Conservation (phyloP, 2,329 filamentous ascomycete genomes). For the Thermothelomyces thermophilus region DNA sequence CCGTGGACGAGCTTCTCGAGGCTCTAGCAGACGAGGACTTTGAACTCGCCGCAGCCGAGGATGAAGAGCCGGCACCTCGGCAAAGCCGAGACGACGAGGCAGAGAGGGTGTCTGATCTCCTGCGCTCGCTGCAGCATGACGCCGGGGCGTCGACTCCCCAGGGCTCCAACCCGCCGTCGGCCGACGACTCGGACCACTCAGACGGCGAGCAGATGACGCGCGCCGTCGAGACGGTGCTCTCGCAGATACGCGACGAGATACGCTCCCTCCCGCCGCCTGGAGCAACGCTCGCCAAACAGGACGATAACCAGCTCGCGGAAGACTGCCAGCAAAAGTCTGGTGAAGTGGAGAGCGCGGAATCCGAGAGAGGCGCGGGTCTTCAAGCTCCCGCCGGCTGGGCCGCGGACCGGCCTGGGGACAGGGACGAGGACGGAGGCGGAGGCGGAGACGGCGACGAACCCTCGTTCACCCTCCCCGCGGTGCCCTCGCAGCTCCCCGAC, state of each 20-base stretch:
- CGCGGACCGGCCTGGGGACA: too few relatives aligned
- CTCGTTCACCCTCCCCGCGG: slow-evolving; percentile 39
- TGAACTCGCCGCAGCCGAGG: slow-evolving; percentile 16
- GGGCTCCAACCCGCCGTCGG: slow-evolving; percentile 8
- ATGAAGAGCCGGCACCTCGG: background rate
- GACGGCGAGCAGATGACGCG: slow-evolving; percentile 44
- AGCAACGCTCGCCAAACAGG: background rate
- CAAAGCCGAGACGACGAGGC: slow-evolving; percentile 27
- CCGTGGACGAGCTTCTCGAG: slow-evolving; percentile 45
- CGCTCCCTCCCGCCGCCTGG: slow-evolving; percentile 5
- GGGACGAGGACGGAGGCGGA: too few relatives aligned
- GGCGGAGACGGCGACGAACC: slow-evolving; percentile 8
- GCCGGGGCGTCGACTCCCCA: slow-evolving; percentile 4
- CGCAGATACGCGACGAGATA: slow-evolving; percentile 41
- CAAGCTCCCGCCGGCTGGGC: background rate
- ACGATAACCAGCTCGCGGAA: background rate
- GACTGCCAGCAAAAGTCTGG: too few relatives aligned
- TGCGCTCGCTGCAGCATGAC: slow-evolving; percentile 29
- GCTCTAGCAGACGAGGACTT: slow-evolving; percentile 34
- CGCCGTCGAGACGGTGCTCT: slow-evolving; percentile 40
- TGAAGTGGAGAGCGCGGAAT: background rate
- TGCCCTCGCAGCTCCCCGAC: slow-evolving; percentile 39
- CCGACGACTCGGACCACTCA: slow-evolving; percentile 36
- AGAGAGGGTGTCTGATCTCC: slow-evolving; percentile 29
- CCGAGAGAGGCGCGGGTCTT: background rate